Conservation (phyloP, 2,329 filamentous ascomycete genomes). For the Nothophaeocryptopus gaeumannii region DNA sequence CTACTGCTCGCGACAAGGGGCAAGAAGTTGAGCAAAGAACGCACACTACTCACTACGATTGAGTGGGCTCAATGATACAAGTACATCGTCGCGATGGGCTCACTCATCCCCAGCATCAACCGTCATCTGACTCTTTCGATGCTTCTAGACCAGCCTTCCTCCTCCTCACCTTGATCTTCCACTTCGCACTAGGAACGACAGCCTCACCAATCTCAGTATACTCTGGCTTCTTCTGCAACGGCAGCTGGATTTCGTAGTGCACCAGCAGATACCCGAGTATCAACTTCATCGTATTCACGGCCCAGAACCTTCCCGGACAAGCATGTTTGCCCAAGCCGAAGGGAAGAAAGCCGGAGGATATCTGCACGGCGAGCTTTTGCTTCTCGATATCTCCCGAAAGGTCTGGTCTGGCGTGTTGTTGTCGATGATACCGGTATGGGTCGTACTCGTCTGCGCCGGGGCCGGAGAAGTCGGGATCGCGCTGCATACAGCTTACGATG, state of each 20-base stretch:
- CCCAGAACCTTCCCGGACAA: conserved; percentile 44
- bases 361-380: conserved; percentile 9
- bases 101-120: too few relatives aligned
- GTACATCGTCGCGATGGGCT: too few relatives aligned
- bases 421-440: conserved; percentile 23
- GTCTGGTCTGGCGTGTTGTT: background rate
- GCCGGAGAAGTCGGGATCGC: conserved; percentile 24
- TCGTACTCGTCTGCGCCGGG: conserved; percentile 22
- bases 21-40: too few relatives aligned
- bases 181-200: conserved; percentile 7
- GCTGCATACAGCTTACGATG: conserved; percentile 21
- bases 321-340: conserved; percentile 24
- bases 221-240: conserved; percentile 7
- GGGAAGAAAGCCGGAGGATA: conserved; percentile 19
- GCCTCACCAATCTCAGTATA: conserved; percentile 3
- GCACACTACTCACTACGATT: too few relatives aligned
- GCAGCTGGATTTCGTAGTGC: conserved; percentile 36
- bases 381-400: background rate
- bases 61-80: too few relatives aligned
- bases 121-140: too few relatives aligned
- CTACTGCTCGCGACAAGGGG: too few relatives aligned
- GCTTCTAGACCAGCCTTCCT: too few relatives aligned
- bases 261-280: conserved; percentile 42
- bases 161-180: background rate
- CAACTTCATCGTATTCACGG: conserved; percentile 46